Evolutionary conservation across 1,284 basidiomycete species (phyloP).

Genomic region (Cutaneotrichosporon sp.): DNA sequence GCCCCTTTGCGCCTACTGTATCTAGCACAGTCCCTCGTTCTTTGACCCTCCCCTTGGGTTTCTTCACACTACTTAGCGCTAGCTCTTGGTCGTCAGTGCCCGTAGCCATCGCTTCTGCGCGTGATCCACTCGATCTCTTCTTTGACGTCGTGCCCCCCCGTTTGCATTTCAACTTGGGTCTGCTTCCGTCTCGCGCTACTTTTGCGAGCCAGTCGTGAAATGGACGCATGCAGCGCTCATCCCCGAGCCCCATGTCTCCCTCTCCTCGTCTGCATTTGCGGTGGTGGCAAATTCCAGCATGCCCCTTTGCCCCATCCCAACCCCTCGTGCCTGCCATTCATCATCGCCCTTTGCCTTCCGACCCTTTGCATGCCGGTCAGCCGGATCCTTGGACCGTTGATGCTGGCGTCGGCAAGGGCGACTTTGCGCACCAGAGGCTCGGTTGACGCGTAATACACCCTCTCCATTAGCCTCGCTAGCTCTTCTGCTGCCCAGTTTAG

Average conservation of each 20-base stretch:
- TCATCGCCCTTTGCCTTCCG: no score
- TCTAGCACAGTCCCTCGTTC: background rate
- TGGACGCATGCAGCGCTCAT: background rate
- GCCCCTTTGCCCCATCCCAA: background rate
- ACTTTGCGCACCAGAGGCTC: background rate
- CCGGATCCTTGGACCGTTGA: background rate
- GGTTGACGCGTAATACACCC: background rate
- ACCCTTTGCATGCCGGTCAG: no score
- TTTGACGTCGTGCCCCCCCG: background rate
- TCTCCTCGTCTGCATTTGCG: background rate
- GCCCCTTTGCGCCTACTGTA: no score
- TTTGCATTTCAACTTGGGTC: background rate
- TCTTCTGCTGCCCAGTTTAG: background rate
- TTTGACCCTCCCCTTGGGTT: background rate
- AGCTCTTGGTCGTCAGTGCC: background rate
- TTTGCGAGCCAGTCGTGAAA: background rate
- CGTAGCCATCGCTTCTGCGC: background rate
- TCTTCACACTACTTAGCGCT: no score
- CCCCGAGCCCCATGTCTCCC: no score
- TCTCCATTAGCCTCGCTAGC: background rate
- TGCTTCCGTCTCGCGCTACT: background rate
- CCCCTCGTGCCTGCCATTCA: background rate
- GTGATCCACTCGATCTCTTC: no score
- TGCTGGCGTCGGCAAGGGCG: no score
- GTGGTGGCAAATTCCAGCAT: constrained; percentile 1